A percentile compares a stretch with the other conserved stretches of the same genome.
Conservation (phyloP, 257 asterid genomes). For the Fraxinus anomala region DNA sequence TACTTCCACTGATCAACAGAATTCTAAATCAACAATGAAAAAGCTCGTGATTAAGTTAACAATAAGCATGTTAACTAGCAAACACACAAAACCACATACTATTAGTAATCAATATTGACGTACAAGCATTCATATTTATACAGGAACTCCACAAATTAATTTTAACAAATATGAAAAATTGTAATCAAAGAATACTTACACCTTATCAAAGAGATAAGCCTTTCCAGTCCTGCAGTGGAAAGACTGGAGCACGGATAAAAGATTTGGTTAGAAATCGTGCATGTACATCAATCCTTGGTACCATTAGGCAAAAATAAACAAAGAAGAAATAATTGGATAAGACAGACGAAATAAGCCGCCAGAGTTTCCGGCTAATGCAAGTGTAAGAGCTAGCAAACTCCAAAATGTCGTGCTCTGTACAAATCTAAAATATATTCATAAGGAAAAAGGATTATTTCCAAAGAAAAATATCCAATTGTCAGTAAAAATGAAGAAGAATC, state of each 20-base stretch:
- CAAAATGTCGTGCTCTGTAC: background rate
- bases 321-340: background rate
- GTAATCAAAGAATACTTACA: slow-evolving; percentile 53
- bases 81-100: background rate
- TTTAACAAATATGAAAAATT: background rate
- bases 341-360: slow-evolving; percentile 7
- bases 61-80: background rate
- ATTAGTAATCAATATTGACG: too few species aligned
- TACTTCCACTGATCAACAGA: too few species aligned
- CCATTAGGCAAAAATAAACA: slow-evolving; percentile 3
- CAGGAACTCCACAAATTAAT: background rate
- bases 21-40: slow-evolving; percentile 2
- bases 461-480: slow-evolving; percentile 1
- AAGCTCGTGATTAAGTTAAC: background rate
- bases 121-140: background rate
- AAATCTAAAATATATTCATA: background rate
- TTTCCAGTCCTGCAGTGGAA: slow-evolving; percentile 73
- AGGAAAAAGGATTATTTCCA: background rate
- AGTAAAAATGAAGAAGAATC: background rate
- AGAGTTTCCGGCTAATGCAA: slow-evolving; percentile 8
- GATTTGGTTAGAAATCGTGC: slow-evolving; percentile 35
- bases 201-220: slow-evolving; percentile 75
- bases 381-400: slow-evolving; percentile 4
- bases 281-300: slow-evolving; percentile 9
- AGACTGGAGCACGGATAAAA: slow-evolving; percentile 47